Conservation (phyloP, 1,284 basidiomycete genomes). For the Heterobasidion annosum region DNA sequence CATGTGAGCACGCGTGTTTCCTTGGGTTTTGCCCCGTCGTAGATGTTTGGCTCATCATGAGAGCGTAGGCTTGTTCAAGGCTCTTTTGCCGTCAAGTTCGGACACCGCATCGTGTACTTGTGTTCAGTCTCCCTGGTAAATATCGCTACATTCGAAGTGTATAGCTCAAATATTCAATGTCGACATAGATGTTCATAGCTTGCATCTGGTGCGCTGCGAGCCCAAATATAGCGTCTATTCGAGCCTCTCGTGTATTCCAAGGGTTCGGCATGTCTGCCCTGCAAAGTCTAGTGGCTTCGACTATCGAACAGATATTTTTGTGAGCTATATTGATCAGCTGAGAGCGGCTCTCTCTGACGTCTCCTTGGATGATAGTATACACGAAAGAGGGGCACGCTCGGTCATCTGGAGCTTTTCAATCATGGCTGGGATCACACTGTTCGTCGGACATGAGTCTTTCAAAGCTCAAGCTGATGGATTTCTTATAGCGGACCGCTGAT, state of each 20-base stretch:
- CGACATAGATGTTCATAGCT: slow-evolving; percentile 30
- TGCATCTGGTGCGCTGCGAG: slow-evolving; percentile 36
- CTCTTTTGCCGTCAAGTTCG: slow-evolving; percentile 33
- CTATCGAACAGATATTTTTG: slow-evolving; percentile 35
- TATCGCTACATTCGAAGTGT: not conserved
- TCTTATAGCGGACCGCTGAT: slow-evolving; percentile 23
- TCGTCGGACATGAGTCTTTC: slow-evolving; percentile 9
- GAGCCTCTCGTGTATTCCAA: slow-evolving; percentile 33
- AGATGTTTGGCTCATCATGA: not conserved
- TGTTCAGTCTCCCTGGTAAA: slow-evolving; percentile 27
- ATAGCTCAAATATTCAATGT: not conserved
- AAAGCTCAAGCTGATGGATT: not conserved
- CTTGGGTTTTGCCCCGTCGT: not conserved
- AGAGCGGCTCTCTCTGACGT: not conserved
- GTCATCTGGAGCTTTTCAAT: slow-evolving; percentile 34
- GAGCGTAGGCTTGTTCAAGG: slow-evolving; percentile 27
- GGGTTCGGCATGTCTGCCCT: slow-evolving; percentile 36
- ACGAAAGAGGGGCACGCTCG: slow-evolving; percentile 30
- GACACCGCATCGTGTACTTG: slow-evolving; percentile 34
- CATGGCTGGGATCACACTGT: slow-evolving; percentile 32
- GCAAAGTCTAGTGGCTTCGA: slow-evolving; percentile 33
- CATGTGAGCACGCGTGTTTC: slow-evolving; percentile 19
- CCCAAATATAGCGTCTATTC: slow-evolving; percentile 29
- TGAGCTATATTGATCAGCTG: slow-evolving; percentile 10
- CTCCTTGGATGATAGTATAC: slow-evolving; percentile 19